Base-by-base conservation (phyloP, 805 yeast species). In the Jamesozyma piceae region DNA sequence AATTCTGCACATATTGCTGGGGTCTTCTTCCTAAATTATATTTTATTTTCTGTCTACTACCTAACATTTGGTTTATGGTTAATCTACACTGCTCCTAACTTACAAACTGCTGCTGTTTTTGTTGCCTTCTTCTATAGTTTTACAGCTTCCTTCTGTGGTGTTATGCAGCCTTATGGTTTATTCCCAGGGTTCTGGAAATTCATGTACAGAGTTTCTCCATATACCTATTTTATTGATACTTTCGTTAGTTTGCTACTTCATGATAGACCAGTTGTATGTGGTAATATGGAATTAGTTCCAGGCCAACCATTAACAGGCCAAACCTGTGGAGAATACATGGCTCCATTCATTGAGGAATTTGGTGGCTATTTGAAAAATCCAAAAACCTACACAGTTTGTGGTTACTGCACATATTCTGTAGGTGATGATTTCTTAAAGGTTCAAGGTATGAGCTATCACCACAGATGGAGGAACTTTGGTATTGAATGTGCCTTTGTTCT, bases 141-240 rank as follows among this genome's bases (percentile, higher is more conserved):
- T 34, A 51, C 62, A 43, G 58, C 64, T 39, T 52, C 63, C 8
- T 63, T 63, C 52, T 61, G 67, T 60, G 68, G 68, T 59, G 64
- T 64, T 36, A 57, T 59, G 57, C 57, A 54, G 49, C 49, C 66
- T 54, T 54, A 65, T 60, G 17, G 53, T 52, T 41, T 68, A 54
- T 62, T 77, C 77, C 90, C 92, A 14, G 75, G 82, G 1, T 85
- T 85, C 67, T 84, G 85, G 84, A 65, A 69, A 22, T 80, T 78
- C 63, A 76, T 80, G 82, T 80, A 78, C 66, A 67, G 83, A 55
- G 70, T 67, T 17, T 74, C 78, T 21, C 85, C 87, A 17, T 66
- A 78, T 48, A 76, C 84, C 0, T 80, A 78, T 50, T 68, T 78
- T 63, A 63, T 80, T 43, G 60, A 67, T 13, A 68, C 77, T 20